Base-by-base conservation (phyloP, 257 asterid species). In the Striga asiatica region DNA sequence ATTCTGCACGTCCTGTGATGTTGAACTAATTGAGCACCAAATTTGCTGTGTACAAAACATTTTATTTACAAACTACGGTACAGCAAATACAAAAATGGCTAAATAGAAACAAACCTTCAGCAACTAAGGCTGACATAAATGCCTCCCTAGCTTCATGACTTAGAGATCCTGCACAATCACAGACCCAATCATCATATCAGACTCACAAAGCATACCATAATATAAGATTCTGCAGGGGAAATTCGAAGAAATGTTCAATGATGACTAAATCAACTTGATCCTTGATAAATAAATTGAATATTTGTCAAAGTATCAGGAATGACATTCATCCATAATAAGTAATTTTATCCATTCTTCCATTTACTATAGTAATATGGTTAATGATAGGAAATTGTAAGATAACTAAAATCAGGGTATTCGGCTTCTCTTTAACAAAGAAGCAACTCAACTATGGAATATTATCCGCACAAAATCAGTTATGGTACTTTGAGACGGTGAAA, bases 71-170 rank as follows among this genome's bases (percentile, higher is more conserved):
- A 48, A 31, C 55, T 23, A 27, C 37, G 37, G 53, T 65, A 32
- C 9, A 38, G 21, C 41, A 38, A 31, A 48, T 28, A 52, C 6
- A 8, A 52, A 62, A 37, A 13, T 37, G 4, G 17, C 13, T 10
- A 61, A 28, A 68, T 6, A 37, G 41, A 53, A 9, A 49, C 75
- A 23, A 57, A 81, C 98, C 95, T 71, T 88, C 98, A 10, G 74
- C 72, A 59, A 88, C 95, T 54, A 91, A 56, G 60, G 95, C 94
- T 0, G 92, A 80, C 27, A 88, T 88, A 78, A 82, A 91, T 43
- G 93, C 89, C 68, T 49, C 89, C 74, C 81, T 79, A 25, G 97
- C 94, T 91, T 91, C 98, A 73, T 91, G 76, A 68, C 89, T 91
- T 56, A 91, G 76, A 60, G 95, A 88, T 79, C 98, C 98, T 91